These are phyloP conservation scores for Clitoria ternatea DNA, from an alignment of 306 rosid species.

Conservation along the genomic window DNA sequence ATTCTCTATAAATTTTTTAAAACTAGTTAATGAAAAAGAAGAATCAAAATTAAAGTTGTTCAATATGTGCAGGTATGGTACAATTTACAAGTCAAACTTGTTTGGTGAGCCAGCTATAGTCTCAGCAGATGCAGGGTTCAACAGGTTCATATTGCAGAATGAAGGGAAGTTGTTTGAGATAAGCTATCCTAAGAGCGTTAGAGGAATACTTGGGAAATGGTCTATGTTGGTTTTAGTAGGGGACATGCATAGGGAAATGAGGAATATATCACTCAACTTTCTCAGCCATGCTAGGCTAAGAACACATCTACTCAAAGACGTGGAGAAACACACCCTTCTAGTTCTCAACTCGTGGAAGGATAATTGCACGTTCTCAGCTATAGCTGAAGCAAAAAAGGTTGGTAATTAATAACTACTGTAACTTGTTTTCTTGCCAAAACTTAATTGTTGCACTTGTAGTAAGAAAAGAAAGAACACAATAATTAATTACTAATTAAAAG, in stretches of 20 bases:
- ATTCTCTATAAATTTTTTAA: neutral
- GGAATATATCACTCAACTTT: slow-evolving; percentile 75
- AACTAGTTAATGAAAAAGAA: neutral
- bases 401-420: slow-evolving; percentile 49
- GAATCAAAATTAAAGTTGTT: neutral
- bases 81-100: slow-evolving; percentile 75
- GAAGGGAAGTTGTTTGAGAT: slow-evolving; percentile 85
- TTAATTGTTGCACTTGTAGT: neutral
- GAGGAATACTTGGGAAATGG: slow-evolving; percentile 93
- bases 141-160: slow-evolving; percentile 70
- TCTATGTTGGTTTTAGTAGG: slow-evolving; percentile 91
- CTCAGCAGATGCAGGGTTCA: slow-evolving; percentile 84
- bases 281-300: slow-evolving; percentile 64
- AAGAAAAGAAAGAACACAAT: neutral
- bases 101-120: slow-evolving; percentile 85
- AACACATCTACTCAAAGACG: slow-evolving; percentile 54
- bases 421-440: neutral
- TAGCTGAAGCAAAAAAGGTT: slow-evolving; percentile 84
- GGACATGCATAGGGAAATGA: slow-evolving; percentile 93
- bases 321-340: slow-evolving; percentile 66
- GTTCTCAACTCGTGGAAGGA: slow-evolving; percentile 64
- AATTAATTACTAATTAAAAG: neutral
- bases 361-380: slow-evolving; percentile 65
- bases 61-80: slow-evolving; percentile 58
- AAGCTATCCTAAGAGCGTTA: slow-evolving; percentile 81